phyloP scores from a whole-genome alignment of 768 basidiomycete species.

The Boletus subcaerulescens region DNA sequence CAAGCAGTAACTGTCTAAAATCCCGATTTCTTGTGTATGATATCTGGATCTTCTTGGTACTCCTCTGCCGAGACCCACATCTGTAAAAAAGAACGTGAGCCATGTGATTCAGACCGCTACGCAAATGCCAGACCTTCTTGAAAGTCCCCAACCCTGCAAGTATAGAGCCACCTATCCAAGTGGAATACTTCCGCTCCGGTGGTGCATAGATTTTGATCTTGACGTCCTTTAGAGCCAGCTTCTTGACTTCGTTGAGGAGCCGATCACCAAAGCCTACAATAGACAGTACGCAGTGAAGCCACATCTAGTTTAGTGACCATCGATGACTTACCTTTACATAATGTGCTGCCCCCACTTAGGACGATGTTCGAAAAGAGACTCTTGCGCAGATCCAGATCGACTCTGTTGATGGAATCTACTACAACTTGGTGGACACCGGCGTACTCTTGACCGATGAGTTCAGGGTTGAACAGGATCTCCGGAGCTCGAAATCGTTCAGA shows the following conservation, averaged over 20 bases:
- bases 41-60: conserved; percentile 98
- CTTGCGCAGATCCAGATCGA: conserved; percentile 95
- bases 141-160: conserved; percentile 94
- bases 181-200: conserved; percentile 98
- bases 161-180: conserved; percentile 97
- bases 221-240: conserved; percentile 89
- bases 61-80: conserved; percentile 99
- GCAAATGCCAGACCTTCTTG: conserved; percentile 69
- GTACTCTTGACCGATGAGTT: conserved; percentile 93
- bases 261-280: conserved; percentile 88
- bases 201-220: conserved; percentile 99
- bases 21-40: conserved; percentile 94
- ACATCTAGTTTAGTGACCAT: conserved; percentile 3
- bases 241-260: conserved; percentile 94
- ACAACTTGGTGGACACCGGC: conserved; percentile 97
- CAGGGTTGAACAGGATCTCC: conserved; percentile 97
- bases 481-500: conserved; percentile 95
- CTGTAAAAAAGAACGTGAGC: conserved; percentile 39
- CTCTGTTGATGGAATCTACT: conserved; percentile 95
- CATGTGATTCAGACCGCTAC: neutral
- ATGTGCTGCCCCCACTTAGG: conserved; percentile 92
- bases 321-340: conserved; percentile 74
- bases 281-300: conserved; percentile 17
- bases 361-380: conserved; percentile 96
- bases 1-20: conserved; percentile 44